phyloP scores from a whole-genome alignment of 1,139 yeast species.

The Debaryomyces udenii region DNA sequence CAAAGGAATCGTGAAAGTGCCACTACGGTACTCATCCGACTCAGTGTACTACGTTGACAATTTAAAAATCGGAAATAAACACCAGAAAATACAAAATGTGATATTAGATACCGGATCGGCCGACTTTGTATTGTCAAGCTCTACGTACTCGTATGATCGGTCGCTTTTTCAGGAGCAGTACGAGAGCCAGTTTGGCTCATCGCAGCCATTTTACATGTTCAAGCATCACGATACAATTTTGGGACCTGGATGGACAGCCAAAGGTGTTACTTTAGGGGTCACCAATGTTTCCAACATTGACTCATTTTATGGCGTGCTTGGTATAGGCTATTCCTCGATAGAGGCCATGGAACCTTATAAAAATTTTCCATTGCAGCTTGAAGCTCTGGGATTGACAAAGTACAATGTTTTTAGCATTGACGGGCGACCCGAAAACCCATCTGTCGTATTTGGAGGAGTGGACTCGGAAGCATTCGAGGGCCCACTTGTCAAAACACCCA shows the following conservation, averaged over 20 bases:
- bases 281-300: constrained; percentile 12
- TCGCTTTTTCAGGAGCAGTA: constrained; percentile 16
- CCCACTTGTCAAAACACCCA: constrained; percentile 22
- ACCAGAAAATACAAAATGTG: constrained; percentile 17
- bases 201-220: constrained; percentile 15
- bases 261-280: constrained; percentile 15
- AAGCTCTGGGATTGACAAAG: constrained; percentile 18
- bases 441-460: constrained; percentile 28
- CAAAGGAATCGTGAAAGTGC: constrained; percentile 1
- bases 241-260: constrained; percentile 9
- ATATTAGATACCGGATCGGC: constrained; percentile 29
- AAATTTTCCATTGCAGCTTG: constrained; percentile 20
- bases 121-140: constrained; percentile 21
- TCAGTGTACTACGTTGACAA: constrained; percentile 18
- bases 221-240: constrained; percentile 16
- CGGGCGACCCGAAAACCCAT: constrained; percentile 15
- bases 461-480: constrained; percentile 19
- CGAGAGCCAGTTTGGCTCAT: constrained; percentile 20
- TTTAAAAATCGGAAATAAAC: constrained; percentile 21
- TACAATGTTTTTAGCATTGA: constrained; percentile 19
- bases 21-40: constrained; percentile 2
- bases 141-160: constrained; percentile 12
- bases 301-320: constrained; percentile 21
- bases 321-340: constrained; percentile 22
- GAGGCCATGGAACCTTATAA: constrained; percentile 19